A percentile compares a stretch with the other conserved stretches of the same genome.
Evolutionary conservation across 768 basidiomycete genomes (phyloP).

Genomic region (Podaxis mareebaensis): DNA sequence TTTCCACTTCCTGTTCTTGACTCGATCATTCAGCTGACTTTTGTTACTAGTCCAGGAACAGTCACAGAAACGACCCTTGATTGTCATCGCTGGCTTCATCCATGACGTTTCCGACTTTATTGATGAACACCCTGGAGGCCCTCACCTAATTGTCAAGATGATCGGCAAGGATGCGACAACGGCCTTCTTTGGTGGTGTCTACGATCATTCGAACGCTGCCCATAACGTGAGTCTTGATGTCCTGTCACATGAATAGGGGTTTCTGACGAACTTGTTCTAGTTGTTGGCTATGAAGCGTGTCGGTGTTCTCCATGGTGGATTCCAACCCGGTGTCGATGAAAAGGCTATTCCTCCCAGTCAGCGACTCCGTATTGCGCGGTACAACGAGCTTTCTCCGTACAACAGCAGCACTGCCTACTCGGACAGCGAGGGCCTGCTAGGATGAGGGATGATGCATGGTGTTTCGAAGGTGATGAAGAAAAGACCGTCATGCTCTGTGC

Average conservation of each 20-base stretch:
- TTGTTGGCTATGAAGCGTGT: slow-evolving; percentile 69
- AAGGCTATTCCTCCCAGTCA: slow-evolving; percentile 73
- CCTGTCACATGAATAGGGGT: not conserved
- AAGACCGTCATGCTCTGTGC: not conserved
- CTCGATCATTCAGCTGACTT: not conserved
- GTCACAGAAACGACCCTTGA: slow-evolving; percentile 72
- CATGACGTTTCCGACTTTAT: slow-evolving; percentile 85
- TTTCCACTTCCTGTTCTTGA: slow-evolving; percentile 15
- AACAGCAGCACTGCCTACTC: slow-evolving; percentile 58
- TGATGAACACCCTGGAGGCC: slow-evolving; percentile 91
- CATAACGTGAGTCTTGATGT: slow-evolving; percentile 60
- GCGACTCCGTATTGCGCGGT: slow-evolving; percentile 67
- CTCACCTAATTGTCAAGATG: slow-evolving; percentile 78
- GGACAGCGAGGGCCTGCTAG: slow-evolving; percentile 55
- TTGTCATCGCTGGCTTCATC: slow-evolving; percentile 90
- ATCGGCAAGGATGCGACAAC: slow-evolving; percentile 92
- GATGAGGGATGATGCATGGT: slow-evolving; percentile 23
- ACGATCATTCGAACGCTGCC: slow-evolving; percentile 86
- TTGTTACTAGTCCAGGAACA: slow-evolving; percentile 69
- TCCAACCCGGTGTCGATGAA: slow-evolving; percentile 59
- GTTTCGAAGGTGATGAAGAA: not conserved
- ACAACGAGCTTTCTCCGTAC: slow-evolving; percentile 56
- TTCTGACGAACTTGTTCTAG: slow-evolving; percentile 24
- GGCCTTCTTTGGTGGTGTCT: slow-evolving; percentile 92
- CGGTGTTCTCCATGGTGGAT: slow-evolving; percentile 61